phyloP scores from a whole-genome alignment of 768 basidiomycete genomes.

The Nidularia sp. region DNA sequence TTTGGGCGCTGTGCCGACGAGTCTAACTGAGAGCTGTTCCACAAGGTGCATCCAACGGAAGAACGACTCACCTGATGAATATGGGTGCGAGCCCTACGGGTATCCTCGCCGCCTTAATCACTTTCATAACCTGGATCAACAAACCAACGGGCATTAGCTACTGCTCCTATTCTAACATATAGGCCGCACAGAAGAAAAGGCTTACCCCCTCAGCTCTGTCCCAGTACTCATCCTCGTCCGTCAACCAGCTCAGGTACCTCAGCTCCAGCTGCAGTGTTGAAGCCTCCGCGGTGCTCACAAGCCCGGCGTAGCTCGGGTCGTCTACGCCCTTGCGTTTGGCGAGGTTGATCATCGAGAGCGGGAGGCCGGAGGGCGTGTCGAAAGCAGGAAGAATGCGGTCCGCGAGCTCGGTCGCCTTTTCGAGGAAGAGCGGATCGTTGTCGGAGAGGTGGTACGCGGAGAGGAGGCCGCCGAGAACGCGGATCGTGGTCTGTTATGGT shows the following conservation, averaged over 20 bases:
- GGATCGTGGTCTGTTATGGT: constrained; percentile 77
- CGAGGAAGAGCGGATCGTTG: constrained; percentile 67
- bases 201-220: constrained; percentile 69
- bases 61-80: constrained; percentile 61
- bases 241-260: constrained; percentile 75
- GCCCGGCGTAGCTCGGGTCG: constrained; percentile 52
- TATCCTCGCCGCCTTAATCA: constrained; percentile 56
- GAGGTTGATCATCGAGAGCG: constrained; percentile 75
- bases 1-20: constrained; percentile 7
- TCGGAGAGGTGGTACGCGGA: constrained; percentile 82
- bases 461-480: constrained; percentile 86
- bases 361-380: constrained; percentile 78
- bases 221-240: constrained; percentile 82
- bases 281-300: constrained; percentile 82
- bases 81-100: constrained; percentile 78
- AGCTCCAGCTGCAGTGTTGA: constrained; percentile 89
- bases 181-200: background rate
- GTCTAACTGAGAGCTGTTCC: background rate
- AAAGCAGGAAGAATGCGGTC: constrained; percentile 82
- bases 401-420: constrained; percentile 78
- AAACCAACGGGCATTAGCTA: background rate
- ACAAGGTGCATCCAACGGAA: background rate
- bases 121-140: constrained; percentile 49
- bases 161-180: no score
- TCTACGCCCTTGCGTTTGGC: constrained; percentile 53